phyloP scores from a whole-genome alignment of 306 rosid genomes.

The Pterocarpus santalinus region DNA sequence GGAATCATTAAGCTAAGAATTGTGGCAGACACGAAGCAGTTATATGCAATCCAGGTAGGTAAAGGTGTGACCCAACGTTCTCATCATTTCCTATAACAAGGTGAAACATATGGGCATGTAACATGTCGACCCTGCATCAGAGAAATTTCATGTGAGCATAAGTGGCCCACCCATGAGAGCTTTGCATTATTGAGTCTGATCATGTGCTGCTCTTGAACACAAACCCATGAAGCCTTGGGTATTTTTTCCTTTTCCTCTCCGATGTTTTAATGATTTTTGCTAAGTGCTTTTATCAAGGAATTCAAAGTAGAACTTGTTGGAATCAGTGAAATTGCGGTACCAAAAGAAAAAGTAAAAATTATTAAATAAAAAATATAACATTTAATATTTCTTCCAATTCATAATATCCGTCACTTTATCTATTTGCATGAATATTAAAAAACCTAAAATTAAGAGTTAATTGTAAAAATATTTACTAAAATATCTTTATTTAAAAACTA shows the following conservation, averaged over 20 bases:
- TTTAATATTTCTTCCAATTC: too few species aligned
- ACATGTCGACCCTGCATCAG: not conserved
- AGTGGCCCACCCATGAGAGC: constrained; percentile 6
- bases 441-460: too few species aligned
- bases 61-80: not conserved
- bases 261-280: too few species aligned
- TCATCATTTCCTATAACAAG: not conserved
- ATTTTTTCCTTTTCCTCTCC: not conserved
- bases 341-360: too few species aligned
- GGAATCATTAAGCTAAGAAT: not conserved
- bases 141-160: constrained; percentile 20
- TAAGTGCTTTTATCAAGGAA: too few species aligned
- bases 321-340: too few species aligned
- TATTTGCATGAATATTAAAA: too few species aligned
- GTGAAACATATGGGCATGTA: constrained; percentile 26
- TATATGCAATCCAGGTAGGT: not conserved
- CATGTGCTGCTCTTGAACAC: not conserved
- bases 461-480: too few species aligned
- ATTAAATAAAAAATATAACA: too few species aligned
- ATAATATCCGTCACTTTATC: too few species aligned
- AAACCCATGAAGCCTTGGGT: not conserved
- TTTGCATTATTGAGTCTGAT: constrained; percentile 13
- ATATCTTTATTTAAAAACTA: too few species aligned
- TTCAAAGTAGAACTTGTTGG: too few species aligned
- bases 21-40: not conserved